Evolutionary conservation across 2,329 filamentous ascomycete genomes (phyloP).

Genomic region (Monosporascus sp.): DNA sequence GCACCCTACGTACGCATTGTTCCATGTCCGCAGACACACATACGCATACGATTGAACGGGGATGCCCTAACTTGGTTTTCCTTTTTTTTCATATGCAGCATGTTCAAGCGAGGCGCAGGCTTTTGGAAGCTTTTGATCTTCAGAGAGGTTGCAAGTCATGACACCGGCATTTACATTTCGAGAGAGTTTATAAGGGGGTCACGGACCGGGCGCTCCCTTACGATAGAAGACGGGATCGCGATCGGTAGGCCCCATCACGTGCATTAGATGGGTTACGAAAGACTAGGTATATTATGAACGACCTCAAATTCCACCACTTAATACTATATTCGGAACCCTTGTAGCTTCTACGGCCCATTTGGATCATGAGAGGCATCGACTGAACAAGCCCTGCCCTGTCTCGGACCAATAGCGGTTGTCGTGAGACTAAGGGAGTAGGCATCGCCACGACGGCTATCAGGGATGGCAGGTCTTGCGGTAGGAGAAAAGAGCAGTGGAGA

Average conservation of each 20-base stretch:
- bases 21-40: conserved; percentile 6
- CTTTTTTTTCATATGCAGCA: conserved; percentile 23
- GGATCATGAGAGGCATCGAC: neutral
- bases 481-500: too few relatives aligned
- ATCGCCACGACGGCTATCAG: too few relatives aligned
- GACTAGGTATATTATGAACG: conserved; percentile 1
- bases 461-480: too few relatives aligned
- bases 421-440: too few relatives aligned
- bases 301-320: neutral
- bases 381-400: neutral
- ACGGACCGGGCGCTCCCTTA: neutral
- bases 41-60: conserved; percentile 1
- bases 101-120: conserved; percentile 31
- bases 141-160: conserved; percentile 18
- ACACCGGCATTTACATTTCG: conserved; percentile 23
- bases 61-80: conserved; percentile 8
- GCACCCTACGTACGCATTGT: conserved; percentile 7
- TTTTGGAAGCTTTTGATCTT: conserved; percentile 25
- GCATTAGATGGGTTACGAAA: conserved; percentile 2
- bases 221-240: neutral
- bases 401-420: neutral
- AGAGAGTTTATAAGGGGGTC: conserved; percentile 3
- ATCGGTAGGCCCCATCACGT: neutral
- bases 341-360: neutral
- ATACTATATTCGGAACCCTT: neutral